Conservation (phyloP, 2,329 filamentous ascomycete species). For the Neonectria ditissima region DNA sequence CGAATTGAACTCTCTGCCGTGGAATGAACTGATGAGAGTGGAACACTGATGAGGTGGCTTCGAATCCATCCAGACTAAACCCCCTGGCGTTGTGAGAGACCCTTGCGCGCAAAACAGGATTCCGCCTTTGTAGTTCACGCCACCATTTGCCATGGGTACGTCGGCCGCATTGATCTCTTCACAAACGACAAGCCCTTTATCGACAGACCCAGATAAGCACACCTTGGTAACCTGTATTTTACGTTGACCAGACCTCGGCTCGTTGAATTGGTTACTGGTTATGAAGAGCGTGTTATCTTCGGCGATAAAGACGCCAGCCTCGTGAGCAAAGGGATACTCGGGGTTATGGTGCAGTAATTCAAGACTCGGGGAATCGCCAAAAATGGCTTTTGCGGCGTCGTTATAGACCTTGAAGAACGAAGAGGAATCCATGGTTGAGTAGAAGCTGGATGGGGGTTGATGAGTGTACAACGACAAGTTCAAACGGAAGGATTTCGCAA, state of each 20-base stretch:
- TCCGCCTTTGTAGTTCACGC: constrained; percentile 57
- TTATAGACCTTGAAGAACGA: constrained; percentile 29
- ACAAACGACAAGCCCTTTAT: constrained; percentile 33
- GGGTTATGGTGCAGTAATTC: constrained; percentile 53
- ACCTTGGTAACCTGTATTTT: constrained; percentile 49
- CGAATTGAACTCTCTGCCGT: constrained; percentile 61
- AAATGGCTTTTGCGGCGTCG: constrained; percentile 40
- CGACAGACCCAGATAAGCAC: constrained; percentile 30
- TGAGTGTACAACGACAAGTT: no score
- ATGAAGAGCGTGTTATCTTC: constrained; percentile 47
- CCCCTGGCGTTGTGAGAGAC: constrained; percentile 36
- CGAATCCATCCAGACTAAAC: constrained; percentile 50
- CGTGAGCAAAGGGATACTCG: constrained; percentile 61
- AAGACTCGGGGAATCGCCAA: constrained; percentile 51
- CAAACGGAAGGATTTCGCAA: no score
- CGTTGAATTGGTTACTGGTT: constrained; percentile 50
- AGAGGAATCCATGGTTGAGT: background rate
- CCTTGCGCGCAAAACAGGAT: constrained; percentile 59
- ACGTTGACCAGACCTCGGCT: constrained; percentile 33
- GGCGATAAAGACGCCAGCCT: constrained; percentile 55
- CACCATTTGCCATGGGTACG: constrained; percentile 61
- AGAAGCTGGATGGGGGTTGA: no score
- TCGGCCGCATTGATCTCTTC: constrained; percentile 50
- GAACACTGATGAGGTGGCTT: constrained; percentile 46
- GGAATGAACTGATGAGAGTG: constrained; percentile 53